Base-by-base conservation (phyloP, 1,139 yeast species). In the Pichia sp. region DNA sequence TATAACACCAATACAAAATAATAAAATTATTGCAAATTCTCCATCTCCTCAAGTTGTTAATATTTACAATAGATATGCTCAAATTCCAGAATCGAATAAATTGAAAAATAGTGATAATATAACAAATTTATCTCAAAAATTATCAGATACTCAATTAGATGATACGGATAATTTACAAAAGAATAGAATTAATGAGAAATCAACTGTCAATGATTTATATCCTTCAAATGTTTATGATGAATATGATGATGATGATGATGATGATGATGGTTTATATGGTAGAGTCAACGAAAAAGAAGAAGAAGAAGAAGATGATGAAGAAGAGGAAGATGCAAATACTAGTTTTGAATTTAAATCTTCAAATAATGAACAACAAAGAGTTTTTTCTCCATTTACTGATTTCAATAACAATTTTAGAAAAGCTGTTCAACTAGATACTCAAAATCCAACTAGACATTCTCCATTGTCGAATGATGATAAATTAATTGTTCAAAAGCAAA, bases 371-470 rank as follows among this genome's bases (percentile, higher is more conserved):
- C 30, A 33, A 6, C 40, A 38, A 6, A 41, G 64, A 34, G 50
- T 50, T 9, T 37, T 59, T 22, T 61, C 80, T 1, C 80, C 77
- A 48, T 75, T 73, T 53, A 59, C 72, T 28, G 78, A 74, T 48
- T 73, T 76, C 57, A 70, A 69, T 50, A 66, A 67, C 35, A 73
- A 72, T 42, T 72, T 71, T 50, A 61, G 62, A 30, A 59, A 58
- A 44, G 51, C 63, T 1, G 47, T 59, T 43, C 43, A 46, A 31
- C 41, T 42, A 7, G 50, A 47, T 25, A 15, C 11, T 9, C 35
- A 29, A 13, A 29, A 3, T 19, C 15, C 20, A 21, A 7, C 13
- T n/a, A 34, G 16, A 15, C 14, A 34, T 5, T 10, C 11, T 27
- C 20, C 16, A 11, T 20, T 14, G 3, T 14, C 35, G 14, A 27